phyloP scores from a whole-genome alignment of 306 rosid genomes.

The Crotalaria pallida region DNA sequence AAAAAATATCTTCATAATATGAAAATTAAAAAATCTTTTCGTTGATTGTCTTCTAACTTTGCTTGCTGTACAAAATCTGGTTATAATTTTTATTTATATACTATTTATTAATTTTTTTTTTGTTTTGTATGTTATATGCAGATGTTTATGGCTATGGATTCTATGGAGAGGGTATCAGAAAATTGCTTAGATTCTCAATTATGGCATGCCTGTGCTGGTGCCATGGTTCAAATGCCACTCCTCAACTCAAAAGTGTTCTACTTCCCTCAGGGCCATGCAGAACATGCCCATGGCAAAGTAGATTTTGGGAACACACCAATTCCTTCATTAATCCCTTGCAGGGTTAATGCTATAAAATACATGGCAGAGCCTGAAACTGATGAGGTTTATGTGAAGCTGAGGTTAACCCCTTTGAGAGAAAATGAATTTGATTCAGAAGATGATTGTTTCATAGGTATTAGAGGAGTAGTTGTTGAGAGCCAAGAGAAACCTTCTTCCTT shows the following conservation, averaged over 20 bases:
- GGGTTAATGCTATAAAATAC: slow-evolving; percentile 54
- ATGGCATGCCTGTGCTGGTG: slow-evolving; percentile 97
- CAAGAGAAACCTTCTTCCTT: slow-evolving; percentile 66
- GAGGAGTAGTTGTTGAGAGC: slow-evolving; percentile 23
- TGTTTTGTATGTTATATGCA: neutral
- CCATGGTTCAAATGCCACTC: slow-evolving; percentile 91
- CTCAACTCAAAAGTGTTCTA: slow-evolving; percentile 73
- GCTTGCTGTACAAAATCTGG: neutral
- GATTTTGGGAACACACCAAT: slow-evolving; percentile 50
- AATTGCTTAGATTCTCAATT: slow-evolving; percentile 75
- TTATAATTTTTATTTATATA: neutral
- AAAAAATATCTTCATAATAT: neutral
- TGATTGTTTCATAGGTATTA: slow-evolving; percentile 38
- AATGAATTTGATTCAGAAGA: slow-evolving; percentile 40
- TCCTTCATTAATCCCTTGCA: slow-evolving; percentile 60
- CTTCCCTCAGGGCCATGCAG: slow-evolving; percentile 96
- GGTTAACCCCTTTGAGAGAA: slow-evolving; percentile 52
- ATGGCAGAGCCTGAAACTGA: slow-evolving; percentile 91
- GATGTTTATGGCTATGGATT: slow-evolving; percentile 55
- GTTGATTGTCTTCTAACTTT: neutral
- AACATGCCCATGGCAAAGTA: slow-evolving; percentile 48
- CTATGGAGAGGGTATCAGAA: slow-evolving; percentile 42
- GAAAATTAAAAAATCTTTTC: neutral
- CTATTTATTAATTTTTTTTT: too few relatives aligned
- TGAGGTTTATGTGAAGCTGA: slow-evolving; percentile 74